Percentiles rank a stretch among this genome's conserved stretches.
Conservation (phyloP, 495 filamentous ascomycete genomes). For the Collariella sp. region DNA sequence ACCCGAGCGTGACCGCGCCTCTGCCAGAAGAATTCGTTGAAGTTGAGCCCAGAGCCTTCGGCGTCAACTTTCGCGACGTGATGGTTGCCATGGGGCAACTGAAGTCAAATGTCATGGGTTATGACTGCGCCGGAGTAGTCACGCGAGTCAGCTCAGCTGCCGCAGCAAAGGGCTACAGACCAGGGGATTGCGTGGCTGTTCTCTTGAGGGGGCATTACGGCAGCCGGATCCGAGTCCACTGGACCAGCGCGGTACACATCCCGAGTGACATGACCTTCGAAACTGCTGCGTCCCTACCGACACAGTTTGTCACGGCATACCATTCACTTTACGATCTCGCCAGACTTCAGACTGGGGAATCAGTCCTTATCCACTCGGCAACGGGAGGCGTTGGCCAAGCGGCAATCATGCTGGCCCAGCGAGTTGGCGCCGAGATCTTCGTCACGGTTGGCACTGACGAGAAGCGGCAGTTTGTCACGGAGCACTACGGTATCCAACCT, state of each 20-base stretch:
- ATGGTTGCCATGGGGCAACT: conserved; percentile 46
- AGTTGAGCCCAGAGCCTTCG: conserved; percentile 33
- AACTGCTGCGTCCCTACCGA: conserved; percentile 43
- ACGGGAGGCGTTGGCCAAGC: conserved; percentile 51
- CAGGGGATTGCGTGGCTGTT: conserved; percentile 42
- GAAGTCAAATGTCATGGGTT: conserved; percentile 31
- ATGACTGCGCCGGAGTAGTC: conserved; percentile 41
- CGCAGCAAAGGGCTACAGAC: conserved; percentile 28
- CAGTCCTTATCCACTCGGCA: conserved; percentile 51
- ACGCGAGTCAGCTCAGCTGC: conserved; percentile 45
- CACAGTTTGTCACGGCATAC: conserved; percentile 47
- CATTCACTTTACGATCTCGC: conserved; percentile 38
- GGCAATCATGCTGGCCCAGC: conserved; percentile 45
- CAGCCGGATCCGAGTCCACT: conserved; percentile 9
- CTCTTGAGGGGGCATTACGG: conserved; percentile 27
- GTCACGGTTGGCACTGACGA: conserved; percentile 43
- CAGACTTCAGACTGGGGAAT: conserved; percentile 39
- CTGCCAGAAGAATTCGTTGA: conserved; percentile 30
- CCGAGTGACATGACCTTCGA: conserved; percentile 41
- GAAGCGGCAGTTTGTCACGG: conserved; percentile 38
- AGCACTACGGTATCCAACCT: conserved; percentile 40
- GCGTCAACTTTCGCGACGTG: conserved; percentile 41
- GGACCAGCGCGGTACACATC: conserved; percentile 29
- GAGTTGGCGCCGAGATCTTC: conserved; percentile 46
- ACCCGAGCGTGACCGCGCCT: conserved; percentile 11